Evolutionary conservation across 495 filamentous ascomycete species (phyloP), one percentile per base, ranked within the genome.

Genomic region (Tuber aestivum): DNA sequence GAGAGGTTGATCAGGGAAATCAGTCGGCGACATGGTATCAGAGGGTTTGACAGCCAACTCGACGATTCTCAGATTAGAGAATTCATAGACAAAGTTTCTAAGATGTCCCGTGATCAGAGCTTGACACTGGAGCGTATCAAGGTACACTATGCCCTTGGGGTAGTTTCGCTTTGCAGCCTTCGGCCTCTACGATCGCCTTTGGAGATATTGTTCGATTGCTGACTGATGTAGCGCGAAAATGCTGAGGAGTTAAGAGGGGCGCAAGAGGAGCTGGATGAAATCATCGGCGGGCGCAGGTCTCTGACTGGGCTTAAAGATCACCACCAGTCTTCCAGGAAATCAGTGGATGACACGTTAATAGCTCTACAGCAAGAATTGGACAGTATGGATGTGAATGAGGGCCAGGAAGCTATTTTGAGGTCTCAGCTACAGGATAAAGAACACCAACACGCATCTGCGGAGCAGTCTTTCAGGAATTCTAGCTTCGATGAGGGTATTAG

Each of bases 1-100:
- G 87, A 91, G 75, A 86, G 85, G 1, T 87, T 96, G 83, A 90
- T 97, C 75, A 92, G 89, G 77, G 91, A 96, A 18, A 88, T 92
- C 68, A 92, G 94, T 27, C 87, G 90, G 41, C 86, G 85, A n/a
- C 93, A 97, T 83, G 91, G 89, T 74, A 91, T 98, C 74, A 90
- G 92, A 35, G 94, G 94, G 0, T 95, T 93, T 80, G 93, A 97
- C 72, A 88, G 88, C 16, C 89, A 94, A 56, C 84, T 97, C 72
- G 90, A 91, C 72, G 93, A 96, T 74, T 84, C 84, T 5, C 89
- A 91, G 61, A 90, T 97, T 40, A 84, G 88, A 38, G 87, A 90
- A 41, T 97, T 97, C 83, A 92, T 93, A 84, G 89, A 88, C 41
- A 91, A 90, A 77, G 88, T 97, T 70, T 86, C 87, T n/a, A 93